These are phyloP conservation scores for Cordyceps militaris DNA, from an alignment of 2,329 filamentous ascomycete species.

Conservation along the genomic window DNA sequence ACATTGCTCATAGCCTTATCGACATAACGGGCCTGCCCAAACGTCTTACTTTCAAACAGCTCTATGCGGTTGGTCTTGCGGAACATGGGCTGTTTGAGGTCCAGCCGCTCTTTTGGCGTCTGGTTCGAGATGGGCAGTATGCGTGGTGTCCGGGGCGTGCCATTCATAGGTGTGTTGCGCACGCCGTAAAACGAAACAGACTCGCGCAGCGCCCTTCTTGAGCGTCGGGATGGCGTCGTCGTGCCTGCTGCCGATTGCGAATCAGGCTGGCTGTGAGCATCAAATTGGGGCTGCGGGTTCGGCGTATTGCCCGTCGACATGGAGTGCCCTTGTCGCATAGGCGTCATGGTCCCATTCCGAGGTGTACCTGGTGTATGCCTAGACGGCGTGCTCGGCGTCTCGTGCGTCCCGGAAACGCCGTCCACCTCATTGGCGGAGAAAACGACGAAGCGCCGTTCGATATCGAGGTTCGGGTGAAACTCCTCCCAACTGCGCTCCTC, in stretches of 20 bases:
- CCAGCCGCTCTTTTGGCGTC: conserved; percentile 72
- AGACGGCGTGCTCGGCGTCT: conserved; percentile 30
- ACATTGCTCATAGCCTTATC: conserved; percentile 95
- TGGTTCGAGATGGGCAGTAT: conserved; percentile 72
- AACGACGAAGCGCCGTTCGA: conserved; percentile 70
- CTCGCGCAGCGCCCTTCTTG: conserved; percentile 43
- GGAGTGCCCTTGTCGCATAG: conserved; percentile 38
- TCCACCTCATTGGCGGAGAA: conserved; percentile 82
- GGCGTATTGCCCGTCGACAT: conserved; percentile 37
- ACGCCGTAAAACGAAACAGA: conserved; percentile 46
- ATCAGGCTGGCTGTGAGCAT: conserved; percentile 20
- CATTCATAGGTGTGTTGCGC: conserved; percentile 35
- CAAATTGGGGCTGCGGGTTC: conserved; percentile 26
- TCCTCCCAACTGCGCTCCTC: conserved; percentile 98
- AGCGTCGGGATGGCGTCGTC: conserved; percentile 28
- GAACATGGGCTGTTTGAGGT: conserved; percentile 68
- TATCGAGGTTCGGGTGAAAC: conserved; percentile 91
- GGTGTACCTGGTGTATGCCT: conserved; percentile 32
- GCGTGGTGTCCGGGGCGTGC: conserved; percentile 50
- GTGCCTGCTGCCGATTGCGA: conserved; percentile 14
- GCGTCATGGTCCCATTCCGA: conserved; percentile 39
- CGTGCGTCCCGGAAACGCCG: conserved; percentile 52
- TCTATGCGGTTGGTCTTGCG: conserved; percentile 72
- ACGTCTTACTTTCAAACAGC: conserved; percentile 75
- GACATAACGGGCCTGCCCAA: conserved; percentile 83